phyloP scores from a whole-genome alignment of 2,329 filamentous ascomycete genomes.

The Falciphora oryzae region DNA sequence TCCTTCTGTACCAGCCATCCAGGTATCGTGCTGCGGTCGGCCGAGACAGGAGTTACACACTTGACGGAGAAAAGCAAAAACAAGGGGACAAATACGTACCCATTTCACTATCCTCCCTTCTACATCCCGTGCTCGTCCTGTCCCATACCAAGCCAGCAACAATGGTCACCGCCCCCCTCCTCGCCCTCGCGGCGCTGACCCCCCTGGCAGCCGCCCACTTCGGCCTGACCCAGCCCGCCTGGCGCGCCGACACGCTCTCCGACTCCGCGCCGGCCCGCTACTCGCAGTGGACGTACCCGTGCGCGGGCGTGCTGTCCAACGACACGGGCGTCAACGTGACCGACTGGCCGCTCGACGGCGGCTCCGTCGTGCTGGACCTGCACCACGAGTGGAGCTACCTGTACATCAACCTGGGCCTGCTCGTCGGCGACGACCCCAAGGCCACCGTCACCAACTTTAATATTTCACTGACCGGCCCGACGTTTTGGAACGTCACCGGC shows the following conservation, averaged over 20 bases:
- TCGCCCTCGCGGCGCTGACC: conserved; percentile 27
- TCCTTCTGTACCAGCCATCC: background rate
- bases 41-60: background rate
- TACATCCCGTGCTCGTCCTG: background rate
- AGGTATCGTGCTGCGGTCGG: background rate
- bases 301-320: conserved; percentile 39
- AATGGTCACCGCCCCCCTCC: conserved; percentile 20
- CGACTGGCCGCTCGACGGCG: conserved; percentile 47
- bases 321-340: conserved; percentile 37
- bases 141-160: conserved; percentile 14
- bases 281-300: conserved; percentile 46
- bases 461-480: conserved; percentile 52
- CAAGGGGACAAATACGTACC: too few species aligned
- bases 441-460: conserved; percentile 57
- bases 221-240: conserved; percentile 38
- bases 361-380: conserved; percentile 40
- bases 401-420: conserved; percentile 46
- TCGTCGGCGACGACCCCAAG: conserved; percentile 25
- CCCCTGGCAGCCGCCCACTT: conserved; percentile 42
- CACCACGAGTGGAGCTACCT: conserved; percentile 48
- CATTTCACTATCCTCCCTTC: too few species aligned
- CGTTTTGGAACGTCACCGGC: conserved; percentile 53
- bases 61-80: too few species aligned
- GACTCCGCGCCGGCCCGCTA: conserved; percentile 21
- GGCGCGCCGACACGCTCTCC: conserved; percentile 42